Evolutionary conservation across 352 stramenopile species (phyloP), one percentile per base, ranked within the genome.

Genomic region (Globisporangium ultimum): DNA sequence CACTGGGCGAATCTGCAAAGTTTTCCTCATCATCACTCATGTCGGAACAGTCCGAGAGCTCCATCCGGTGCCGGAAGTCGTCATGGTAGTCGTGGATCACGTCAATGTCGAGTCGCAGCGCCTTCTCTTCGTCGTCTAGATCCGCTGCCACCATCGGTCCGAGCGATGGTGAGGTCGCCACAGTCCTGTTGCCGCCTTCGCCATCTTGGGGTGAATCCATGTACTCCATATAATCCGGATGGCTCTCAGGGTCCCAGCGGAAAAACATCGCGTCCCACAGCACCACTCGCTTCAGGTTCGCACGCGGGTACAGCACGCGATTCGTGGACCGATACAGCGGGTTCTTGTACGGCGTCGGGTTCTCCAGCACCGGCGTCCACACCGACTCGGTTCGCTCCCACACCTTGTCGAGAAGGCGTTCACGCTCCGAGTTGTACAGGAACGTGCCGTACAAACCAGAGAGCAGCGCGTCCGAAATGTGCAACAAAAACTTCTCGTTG

Each of bases 191-290:
- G n/a, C 61, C 38, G 14, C 58, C 47, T 13, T 80, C 73, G 11
- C 82, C 69, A 18, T 61, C 55, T 20, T 74, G 71, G 22, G 76
- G 71, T 6, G 80, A 78, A 15, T 91, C 79, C 78, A 94, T 89
- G 63, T 80, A 91, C 59, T 94, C 83, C 82, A 91, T 91, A 66
- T 94, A 94, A 46, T 91, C 85, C 1, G 85, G 85, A 53, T 93
- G 81, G 58, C 78, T 91, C 57, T 94, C 83, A 0, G 81, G 81
- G 51, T 94, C 85, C 83, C 84, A 94, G 1, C 85, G 83, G 70
- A 92, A 94, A 58, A 89, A 94, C 75, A 94, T 88, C 11, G 79
- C 81, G 50, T 93, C 83, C 85, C 85, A 95, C 18, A 95, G 58
- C 40, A 95, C 85, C 1, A 95, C 85, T 20, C 82, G 83, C 67